Percentiles rank a stretch among this genome's conserved stretches.
These are phyloP conservation scores for Geosmithia flava DNA, from an alignment of 2,329 filamentous ascomycete genomes.

Conservation along the genomic window DNA sequence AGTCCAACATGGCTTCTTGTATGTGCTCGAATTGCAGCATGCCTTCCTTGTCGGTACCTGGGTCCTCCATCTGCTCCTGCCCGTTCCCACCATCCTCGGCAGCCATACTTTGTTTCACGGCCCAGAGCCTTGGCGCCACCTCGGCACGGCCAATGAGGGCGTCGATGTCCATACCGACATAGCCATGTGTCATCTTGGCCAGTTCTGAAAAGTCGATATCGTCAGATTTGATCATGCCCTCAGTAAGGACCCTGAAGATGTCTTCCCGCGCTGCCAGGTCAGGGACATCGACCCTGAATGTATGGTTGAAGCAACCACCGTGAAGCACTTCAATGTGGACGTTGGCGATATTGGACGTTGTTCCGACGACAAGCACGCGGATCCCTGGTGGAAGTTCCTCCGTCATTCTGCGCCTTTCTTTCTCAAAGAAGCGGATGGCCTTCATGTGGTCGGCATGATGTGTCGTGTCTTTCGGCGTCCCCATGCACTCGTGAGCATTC, in stretches of 20 bases:
- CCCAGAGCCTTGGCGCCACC: not conserved
- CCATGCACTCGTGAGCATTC: constrained; percentile 74
- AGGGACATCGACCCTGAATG: constrained; percentile 80
- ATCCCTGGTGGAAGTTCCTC: constrained; percentile 53
- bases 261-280: constrained; percentile 64
- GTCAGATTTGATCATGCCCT: constrained; percentile 48
- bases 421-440: constrained; percentile 70
- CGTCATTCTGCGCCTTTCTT: constrained; percentile 75
- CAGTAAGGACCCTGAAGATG: constrained; percentile 64
- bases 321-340: constrained; percentile 67
- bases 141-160: constrained; percentile 30
- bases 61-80: not conserved
- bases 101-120: not conserved
- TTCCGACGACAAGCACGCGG: constrained; percentile 79
- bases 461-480: constrained; percentile 63
- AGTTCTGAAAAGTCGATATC: constrained; percentile 64
- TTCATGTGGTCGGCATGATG: constrained; percentile 84
- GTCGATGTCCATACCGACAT: constrained; percentile 81
- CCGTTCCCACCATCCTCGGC: not conserved
- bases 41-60: not conserved
- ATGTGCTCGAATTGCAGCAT: constrained; percentile 41
- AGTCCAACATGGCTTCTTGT: constrained; percentile 55
- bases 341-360: constrained; percentile 79
- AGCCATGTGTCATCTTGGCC: constrained; percentile 80
- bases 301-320: constrained; percentile 67